A percentile compares a stretch with the other conserved stretches of the same genome.
Evolutionary conservation across 208 protist genomes (phyloP).

Genomic region (Wallacemonas sp.): DNA sequence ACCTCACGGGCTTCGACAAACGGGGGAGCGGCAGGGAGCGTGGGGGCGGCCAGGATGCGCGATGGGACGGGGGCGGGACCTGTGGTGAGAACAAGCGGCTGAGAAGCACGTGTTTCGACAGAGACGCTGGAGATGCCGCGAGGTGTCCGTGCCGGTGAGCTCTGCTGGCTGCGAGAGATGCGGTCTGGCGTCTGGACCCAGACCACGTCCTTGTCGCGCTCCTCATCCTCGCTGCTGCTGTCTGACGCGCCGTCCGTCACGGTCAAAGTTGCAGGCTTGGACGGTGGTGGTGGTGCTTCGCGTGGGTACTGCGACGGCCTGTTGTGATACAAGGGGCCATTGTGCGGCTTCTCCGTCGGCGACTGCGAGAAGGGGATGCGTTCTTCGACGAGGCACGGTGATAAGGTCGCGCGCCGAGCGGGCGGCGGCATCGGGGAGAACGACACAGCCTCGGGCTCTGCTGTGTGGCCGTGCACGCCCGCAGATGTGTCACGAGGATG

Average conservation of each 20-base stretch:
- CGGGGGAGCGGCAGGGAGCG: too few species aligned
- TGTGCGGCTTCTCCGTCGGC: too few species aligned
- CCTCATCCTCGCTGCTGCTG: background rate
- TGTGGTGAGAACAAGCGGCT: too few species aligned
- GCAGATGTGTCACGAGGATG: too few species aligned
- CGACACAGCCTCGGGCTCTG: background rate
- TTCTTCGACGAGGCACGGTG: background rate
- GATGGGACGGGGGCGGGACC: too few species aligned
- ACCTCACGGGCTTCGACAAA: too few species aligned
- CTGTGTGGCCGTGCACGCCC: too few species aligned
- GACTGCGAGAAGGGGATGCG: background rate
- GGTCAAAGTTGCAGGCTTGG: too few species aligned
- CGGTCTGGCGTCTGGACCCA: constrained; percentile 4
- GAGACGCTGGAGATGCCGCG: background rate
- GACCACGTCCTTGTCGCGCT: constrained; percentile 13
- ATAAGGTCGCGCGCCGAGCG: background rate
- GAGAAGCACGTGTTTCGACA: background rate
- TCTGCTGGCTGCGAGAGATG: constrained; percentile 1
- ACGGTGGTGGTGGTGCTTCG: too few species aligned
- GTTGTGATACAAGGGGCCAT: too few species aligned
- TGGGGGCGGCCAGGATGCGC: too few species aligned
- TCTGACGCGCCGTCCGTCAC: background rate
- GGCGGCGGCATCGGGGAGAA: background rate
- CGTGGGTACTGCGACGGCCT: too few species aligned
- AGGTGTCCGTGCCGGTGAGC: background rate